phyloP scores from a whole-genome alignment of 2,329 filamentous ascomycete species.

The Paecilomyces variotii region DNA sequence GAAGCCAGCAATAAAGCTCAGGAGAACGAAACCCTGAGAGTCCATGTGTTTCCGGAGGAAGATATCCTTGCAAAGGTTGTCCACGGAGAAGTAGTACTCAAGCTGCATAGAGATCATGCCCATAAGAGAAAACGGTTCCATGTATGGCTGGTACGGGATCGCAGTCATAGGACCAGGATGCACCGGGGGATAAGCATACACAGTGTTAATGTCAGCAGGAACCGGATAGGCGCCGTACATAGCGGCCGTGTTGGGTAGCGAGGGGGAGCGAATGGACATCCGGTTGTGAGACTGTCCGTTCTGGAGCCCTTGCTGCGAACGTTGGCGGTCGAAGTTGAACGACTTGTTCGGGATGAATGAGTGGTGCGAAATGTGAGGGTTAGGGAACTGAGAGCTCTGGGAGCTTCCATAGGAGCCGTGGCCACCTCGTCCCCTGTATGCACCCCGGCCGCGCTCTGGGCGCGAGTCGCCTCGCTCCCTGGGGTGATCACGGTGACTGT shows the following conservation, averaged over 20 bases:
- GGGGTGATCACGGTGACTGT: constrained; percentile 27
- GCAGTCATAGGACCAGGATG: constrained; percentile 49
- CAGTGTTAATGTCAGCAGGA: constrained; percentile 40
- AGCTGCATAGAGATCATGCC: constrained; percentile 54
- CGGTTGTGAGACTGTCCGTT: constrained; percentile 36
- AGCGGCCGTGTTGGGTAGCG: constrained; percentile 46
- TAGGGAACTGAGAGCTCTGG: constrained; percentile 32
- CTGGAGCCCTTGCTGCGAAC: constrained; percentile 29
- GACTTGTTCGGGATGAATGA: constrained; percentile 33
- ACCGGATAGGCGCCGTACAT: constrained; percentile 42
- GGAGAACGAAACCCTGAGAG: constrained; percentile 79
- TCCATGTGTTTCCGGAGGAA: constrained; percentile 90
- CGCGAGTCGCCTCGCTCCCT: constrained; percentile 29
- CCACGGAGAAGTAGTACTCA: constrained; percentile 95
- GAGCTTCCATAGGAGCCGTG: constrained; percentile 25
- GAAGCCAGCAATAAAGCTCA: constrained; percentile 76
- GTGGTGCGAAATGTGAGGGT: constrained; percentile 31
- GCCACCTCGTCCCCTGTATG: constrained; percentile 35
- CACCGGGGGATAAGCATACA: constrained; percentile 51
- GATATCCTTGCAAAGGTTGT: constrained; percentile 90
- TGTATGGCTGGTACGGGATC: constrained; percentile 49
- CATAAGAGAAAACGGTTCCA: constrained; percentile 50
- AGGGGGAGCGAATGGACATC: constrained; percentile 52
- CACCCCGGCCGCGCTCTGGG: constrained; percentile 31
- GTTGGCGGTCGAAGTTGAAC: constrained; percentile 35